A percentile compares a stretch with the other conserved stretches of the same genome.
These are phyloP conservation scores for Malassezia nana DNA, from an alignment of 1,284 basidiomycete species.

Conservation along the genomic window DNA sequence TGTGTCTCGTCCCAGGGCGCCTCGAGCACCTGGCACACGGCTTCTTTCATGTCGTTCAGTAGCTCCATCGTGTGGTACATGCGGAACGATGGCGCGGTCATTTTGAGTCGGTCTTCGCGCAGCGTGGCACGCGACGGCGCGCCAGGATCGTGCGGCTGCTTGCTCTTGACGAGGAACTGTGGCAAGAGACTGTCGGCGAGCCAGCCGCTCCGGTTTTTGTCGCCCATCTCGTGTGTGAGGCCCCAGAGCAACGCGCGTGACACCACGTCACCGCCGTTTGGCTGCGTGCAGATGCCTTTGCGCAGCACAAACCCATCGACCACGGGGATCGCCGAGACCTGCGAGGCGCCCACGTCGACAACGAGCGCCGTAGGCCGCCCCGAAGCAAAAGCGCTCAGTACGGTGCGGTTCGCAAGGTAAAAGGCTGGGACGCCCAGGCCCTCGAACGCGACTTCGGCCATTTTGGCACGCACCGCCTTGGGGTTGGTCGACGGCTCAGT, in stretches of 20 bases:
- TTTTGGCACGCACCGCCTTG: conserved; percentile 71
- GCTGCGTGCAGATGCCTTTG: conserved; percentile 59
- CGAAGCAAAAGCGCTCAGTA: conserved; percentile 90
- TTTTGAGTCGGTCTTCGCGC: conserved; percentile 34
- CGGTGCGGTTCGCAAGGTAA: conserved; percentile 92
- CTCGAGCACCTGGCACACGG: conserved; percentile 70
- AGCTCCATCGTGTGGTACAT: conserved; percentile 72
- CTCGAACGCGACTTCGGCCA: conserved; percentile 96
- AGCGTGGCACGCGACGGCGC: conserved; percentile 54
- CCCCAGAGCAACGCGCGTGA: conserved; percentile 27
- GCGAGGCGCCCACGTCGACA: conserved; percentile 80
- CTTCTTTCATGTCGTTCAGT: conserved; percentile 88
- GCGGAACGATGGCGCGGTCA: conserved; percentile 65
- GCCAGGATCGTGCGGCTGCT: conserved; percentile 59
- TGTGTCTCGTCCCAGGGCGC: conserved; percentile 77
- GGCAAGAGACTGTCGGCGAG: conserved; percentile 26
- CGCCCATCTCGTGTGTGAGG: conserved; percentile 24
- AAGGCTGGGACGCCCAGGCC: conserved; percentile 87
- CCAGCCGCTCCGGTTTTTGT: conserved; percentile 10
- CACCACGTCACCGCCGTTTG: conserved; percentile 34
- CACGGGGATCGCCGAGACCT: conserved; percentile 82
- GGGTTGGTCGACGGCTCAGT: conserved; percentile 97
- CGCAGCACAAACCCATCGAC: conserved; percentile 95
- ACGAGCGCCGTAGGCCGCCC: conserved; percentile 92
- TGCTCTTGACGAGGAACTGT: conserved; percentile 76